Base-by-base conservation (phyloP, 495 filamentous ascomycete genomes). In the Talaromyces ruber region DNA sequence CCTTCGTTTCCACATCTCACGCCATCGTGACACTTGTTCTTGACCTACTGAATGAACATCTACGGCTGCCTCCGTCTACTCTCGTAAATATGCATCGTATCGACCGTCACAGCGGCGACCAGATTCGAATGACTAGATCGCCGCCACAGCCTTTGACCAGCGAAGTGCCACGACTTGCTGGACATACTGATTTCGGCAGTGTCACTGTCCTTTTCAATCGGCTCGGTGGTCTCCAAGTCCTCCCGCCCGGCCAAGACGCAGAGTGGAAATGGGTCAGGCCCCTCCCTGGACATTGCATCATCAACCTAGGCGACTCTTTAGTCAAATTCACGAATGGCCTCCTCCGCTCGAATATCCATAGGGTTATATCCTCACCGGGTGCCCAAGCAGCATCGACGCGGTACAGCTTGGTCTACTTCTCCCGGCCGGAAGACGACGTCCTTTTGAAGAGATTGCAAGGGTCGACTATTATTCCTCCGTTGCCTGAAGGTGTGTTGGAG, bases 231-330 rank as follows among this genome's bases (percentile, higher is more conserved):
- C 74, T 86, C 7, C 84, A 88, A 61, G 80, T 86, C 16, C 76
- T 76, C 37, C 76, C 76, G 0, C 81, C 82, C 6, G 75, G 74
- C 6, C 64, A 61, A 0, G 72, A 76, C 14, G 76, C 78, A 21
- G 71, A 80, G 29, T 88, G 86, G 86, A 64, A 74, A 2, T 88
- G 82, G 68, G 84, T 90, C 14, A 72, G 76, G 30, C 86, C 87
- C 0, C 65, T 86, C 14, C 76, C 74, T 4, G 82, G 84, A 0
- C 80, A 82, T 57, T 79, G 78, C 8, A 82, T 90, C 32, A 72
- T 88, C 56, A 89, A 90, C 59, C 75, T 90, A 0, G 86, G 85
- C 1, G 87, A 90, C 60, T 82, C 84, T 8, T 78, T 87, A 72
- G 81, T 82, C 8, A 85, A 82, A 47, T 88, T 88, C 65, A 84